Evolutionary conservation across 2,329 filamentous ascomycete genomes (phyloP).

Genomic region (Aspergillus sp.): DNA sequence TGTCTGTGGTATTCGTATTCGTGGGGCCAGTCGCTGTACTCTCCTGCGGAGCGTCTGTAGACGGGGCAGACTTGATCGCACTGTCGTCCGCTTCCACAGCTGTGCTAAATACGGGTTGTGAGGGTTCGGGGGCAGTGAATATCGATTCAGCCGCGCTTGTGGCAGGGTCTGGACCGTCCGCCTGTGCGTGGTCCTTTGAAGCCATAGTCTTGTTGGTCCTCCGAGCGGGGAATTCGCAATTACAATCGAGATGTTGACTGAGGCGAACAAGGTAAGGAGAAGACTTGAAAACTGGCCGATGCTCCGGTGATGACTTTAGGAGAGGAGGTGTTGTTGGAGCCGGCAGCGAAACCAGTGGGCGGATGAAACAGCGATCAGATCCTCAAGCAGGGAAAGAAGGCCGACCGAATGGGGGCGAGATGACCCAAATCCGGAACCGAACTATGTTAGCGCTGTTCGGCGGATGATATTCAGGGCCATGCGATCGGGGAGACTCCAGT

Average conservation of each 20-base stretch:
- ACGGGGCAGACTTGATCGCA: slow-evolving; percentile 10
- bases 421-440: slow-evolving; percentile 6
- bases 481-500: slow-evolving; percentile 12
- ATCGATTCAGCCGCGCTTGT: slow-evolving; percentile 18
- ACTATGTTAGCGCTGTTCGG: slow-evolving; percentile 7
- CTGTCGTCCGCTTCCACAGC: slow-evolving; percentile 13
- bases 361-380: slow-evolving; percentile 12
- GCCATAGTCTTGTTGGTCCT: slow-evolving; percentile 14
- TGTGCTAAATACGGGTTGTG: slow-evolving; percentile 18
- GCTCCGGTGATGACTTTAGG: neutral
- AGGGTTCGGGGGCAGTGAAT: slow-evolving; percentile 18
- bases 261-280: neutral
- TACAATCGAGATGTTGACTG: neutral
- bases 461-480: slow-evolving; percentile 11
- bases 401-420: slow-evolving; percentile 5
- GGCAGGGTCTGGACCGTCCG: slow-evolving; percentile 17
- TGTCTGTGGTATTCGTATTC: slow-evolving; percentile 21
- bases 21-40: slow-evolving; percentile 9
- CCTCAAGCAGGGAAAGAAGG: slow-evolving; percentile 7
- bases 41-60: slow-evolving; percentile 14
- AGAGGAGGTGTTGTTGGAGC: neutral
- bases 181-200: slow-evolving; percentile 23
- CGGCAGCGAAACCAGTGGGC: slow-evolving; percentile 1
- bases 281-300: neutral
- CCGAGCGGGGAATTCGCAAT: neutral